Evolutionary conservation across 345 rosid species (phyloP), one percentile per base, ranked within the genome.

Genomic region (Brassica rapa): DNA sequence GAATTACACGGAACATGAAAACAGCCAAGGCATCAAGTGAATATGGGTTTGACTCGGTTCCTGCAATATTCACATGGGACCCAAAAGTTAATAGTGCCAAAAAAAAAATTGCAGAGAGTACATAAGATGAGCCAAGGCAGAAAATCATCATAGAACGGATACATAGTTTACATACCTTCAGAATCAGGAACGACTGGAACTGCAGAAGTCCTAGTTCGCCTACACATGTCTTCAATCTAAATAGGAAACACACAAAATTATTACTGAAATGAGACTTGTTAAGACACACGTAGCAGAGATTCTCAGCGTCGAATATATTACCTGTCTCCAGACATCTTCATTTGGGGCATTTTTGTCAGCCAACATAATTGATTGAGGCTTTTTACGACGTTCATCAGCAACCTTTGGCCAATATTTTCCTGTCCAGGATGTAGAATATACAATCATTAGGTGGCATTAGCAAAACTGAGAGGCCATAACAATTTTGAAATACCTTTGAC

Each of bases 281-380:
- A 24, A 23, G 62, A 57, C 6, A 8, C 63, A 60, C 32, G 4
- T 1, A 21, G 12, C 39, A 27, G 23, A 68, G 59, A 71, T 25
- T 33, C n/a, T 77, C 68, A 59, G 67, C 65, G 37, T 35, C 56
- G 37, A 61, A 76, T 21, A 53, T 15, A 1, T 77, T 85, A 92
- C 99, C 98, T 89, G 98, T 81, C 87, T 88, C 99, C 99, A 95
- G 78, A 95, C 99, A 81, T 95, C 96, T 84, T 93, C 99, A 79
- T 95, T 93, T 68, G 99, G 98, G 62, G 99, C 99, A 89, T 95
- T 95, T 84, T 95, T 95, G 81, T 95, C 99, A 27, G 98, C 99
- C 77, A 95, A 87, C 87, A 89, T 84, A 76, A 95, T 86, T n/a
- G 98, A 93, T 72, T 87, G 84, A 29, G 98, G 98, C 74, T 82